phyloP scores from a whole-genome alignment of 106 monocot species.

The Acanthochlamys bracteata region DNA sequence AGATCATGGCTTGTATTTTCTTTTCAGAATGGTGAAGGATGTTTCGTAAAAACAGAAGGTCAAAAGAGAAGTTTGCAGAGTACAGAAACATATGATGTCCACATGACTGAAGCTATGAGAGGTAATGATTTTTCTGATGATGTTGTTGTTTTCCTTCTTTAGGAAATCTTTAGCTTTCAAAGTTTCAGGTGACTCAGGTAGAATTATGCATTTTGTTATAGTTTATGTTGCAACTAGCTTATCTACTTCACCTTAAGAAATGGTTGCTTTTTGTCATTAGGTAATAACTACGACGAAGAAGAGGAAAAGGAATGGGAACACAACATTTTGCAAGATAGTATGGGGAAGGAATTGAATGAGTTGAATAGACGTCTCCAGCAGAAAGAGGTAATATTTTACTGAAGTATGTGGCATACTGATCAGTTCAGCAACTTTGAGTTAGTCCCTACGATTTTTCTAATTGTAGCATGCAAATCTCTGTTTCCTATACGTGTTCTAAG shows the following conservation, averaged over 20 bases:
- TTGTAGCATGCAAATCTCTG: too few species aligned
- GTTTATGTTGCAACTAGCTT: background rate
- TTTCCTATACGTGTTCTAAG: background rate
- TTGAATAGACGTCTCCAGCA: constrained; percentile 79
- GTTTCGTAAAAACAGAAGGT: constrained; percentile 51
- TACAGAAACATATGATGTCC: constrained; percentile 49
- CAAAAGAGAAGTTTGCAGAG: constrained; percentile 61
- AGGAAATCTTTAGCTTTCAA: background rate
- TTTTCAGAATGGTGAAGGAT: constrained; percentile 44
- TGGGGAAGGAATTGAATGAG: constrained; percentile 96
- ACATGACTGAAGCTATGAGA: constrained; percentile 43
- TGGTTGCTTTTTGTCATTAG: constrained; percentile 12
- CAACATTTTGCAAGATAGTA: constrained; percentile 71
- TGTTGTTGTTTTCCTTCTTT: too few species aligned
- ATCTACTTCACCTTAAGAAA: background rate
- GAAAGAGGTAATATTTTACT: constrained; percentile 65
- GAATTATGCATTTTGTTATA: background rate
- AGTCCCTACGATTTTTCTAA: too few species aligned
- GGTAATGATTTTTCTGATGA: constrained; percentile 18
- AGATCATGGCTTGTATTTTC: background rate
- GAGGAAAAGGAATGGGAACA: constrained; percentile 96
- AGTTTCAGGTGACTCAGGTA: background rate
- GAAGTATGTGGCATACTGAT: background rate
- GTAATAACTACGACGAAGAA: constrained; percentile 77
- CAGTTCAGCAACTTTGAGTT: background rate